phyloP scores from a whole-genome alignment of 2,329 filamentous ascomycete genomes.

The Aureobasidium melanogenum region DNA sequence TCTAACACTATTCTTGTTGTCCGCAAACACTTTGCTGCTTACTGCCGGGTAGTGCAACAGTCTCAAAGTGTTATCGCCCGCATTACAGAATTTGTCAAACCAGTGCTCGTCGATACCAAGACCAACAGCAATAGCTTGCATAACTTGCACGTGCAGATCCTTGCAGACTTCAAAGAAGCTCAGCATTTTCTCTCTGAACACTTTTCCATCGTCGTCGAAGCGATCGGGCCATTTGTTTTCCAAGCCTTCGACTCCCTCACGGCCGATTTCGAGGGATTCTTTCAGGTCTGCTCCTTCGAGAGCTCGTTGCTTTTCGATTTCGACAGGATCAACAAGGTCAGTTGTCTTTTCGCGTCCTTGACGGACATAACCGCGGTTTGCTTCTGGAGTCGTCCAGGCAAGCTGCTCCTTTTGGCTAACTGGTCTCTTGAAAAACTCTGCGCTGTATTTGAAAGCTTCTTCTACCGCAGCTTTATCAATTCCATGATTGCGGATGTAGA shows the following conservation, averaged over 20 bases:
- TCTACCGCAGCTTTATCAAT: slow-evolving; percentile 44
- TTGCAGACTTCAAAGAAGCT: slow-evolving; percentile 69
- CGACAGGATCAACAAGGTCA: slow-evolving; percentile 43
- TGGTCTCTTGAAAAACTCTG: slow-evolving; percentile 60
- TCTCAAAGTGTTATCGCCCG: slow-evolving; percentile 53
- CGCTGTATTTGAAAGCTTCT: slow-evolving; percentile 38
- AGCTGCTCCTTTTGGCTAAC: slow-evolving; percentile 55
- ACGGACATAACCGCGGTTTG: slow-evolving; percentile 41
- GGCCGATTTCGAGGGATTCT: slow-evolving; percentile 53
- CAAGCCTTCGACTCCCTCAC: slow-evolving; percentile 49
- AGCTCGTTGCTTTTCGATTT: slow-evolving; percentile 50
- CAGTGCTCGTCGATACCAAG: slow-evolving; percentile 58
- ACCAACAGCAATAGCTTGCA: slow-evolving; percentile 54
- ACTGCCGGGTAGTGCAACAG: slow-evolving; percentile 44
- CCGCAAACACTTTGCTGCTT: slow-evolving; percentile 47
- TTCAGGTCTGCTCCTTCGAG: slow-evolving; percentile 45
- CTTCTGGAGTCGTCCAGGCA: slow-evolving; percentile 50
- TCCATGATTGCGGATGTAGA: slow-evolving; percentile 76
- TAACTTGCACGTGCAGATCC: slow-evolving; percentile 63
- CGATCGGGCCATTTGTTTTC: slow-evolving; percentile 72
- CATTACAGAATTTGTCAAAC: slow-evolving; percentile 68
- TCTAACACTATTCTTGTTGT: slow-evolving; percentile 43
- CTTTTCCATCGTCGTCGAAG: slow-evolving; percentile 43
- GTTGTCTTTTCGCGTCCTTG: slow-evolving; percentile 61
- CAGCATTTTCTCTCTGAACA: slow-evolving; percentile 64